Conservation (phyloP, 1,284 basidiomycete species). For the Cryptococcus hybrid region DNA sequence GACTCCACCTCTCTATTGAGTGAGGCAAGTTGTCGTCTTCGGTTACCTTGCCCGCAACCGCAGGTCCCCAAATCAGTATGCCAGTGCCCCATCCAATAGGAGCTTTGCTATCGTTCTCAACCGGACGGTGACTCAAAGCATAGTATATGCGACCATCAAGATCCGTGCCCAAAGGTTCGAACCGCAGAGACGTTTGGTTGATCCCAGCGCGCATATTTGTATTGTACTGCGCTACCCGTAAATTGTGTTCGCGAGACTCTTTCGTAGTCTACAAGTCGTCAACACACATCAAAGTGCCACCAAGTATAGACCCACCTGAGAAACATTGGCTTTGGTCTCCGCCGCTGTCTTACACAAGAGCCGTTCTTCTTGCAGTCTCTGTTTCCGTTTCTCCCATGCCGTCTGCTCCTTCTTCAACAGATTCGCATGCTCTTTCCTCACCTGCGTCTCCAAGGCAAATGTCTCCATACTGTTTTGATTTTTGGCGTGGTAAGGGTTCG, state of each 20-base stretch:
- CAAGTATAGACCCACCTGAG: slow-evolving; percentile 17
- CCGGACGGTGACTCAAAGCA: slow-evolving; percentile 22
- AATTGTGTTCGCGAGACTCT: slow-evolving; percentile 11
- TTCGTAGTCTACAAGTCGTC: background rate
- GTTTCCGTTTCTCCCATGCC: slow-evolving; percentile 34
- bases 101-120: slow-evolving; percentile 31
- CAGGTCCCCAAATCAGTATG: slow-evolving; percentile 36
- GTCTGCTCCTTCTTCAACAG: slow-evolving; percentile 17
- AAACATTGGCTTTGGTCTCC: slow-evolving; percentile 26
- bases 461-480: slow-evolving; percentile 28
- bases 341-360: slow-evolving; percentile 26
- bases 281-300: background rate
- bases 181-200: slow-evolving; percentile 17
- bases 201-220: slow-evolving; percentile 24
- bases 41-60: slow-evolving; percentile 8
- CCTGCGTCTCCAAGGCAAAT: slow-evolving; percentile 18
- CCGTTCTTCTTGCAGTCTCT: slow-evolving; percentile 26
- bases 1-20: slow-evolving; percentile 33
- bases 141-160: slow-evolving; percentile 39
- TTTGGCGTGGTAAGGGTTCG: slow-evolving; percentile 19
- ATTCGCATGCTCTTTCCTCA: slow-evolving; percentile 11
- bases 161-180: slow-evolving; percentile 36
- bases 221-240: slow-evolving; percentile 16
- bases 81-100: slow-evolving; percentile 40
- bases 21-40: slow-evolving; percentile 20